Evolutionary conservation across 768 basidiomycete species (phyloP).

Genomic region (Mrakia gelida): DNA sequence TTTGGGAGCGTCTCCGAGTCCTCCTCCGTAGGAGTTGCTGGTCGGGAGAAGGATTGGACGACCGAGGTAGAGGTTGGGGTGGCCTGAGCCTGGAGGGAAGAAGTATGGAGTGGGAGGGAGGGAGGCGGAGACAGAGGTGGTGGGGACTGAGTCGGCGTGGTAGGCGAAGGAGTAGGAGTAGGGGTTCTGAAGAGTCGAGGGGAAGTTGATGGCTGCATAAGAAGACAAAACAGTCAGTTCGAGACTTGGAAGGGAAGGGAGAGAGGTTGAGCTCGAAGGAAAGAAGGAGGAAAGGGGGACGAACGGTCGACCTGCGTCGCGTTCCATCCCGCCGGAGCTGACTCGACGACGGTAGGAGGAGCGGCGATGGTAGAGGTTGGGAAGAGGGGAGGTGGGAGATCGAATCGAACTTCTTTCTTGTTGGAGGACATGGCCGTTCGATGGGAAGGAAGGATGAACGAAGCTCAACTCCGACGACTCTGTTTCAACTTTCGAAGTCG

Average conservation of each 20-base stretch:
- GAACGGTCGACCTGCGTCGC: background rate
- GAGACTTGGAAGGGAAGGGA: background rate
- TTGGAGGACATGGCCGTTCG: background rate
- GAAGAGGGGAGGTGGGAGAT: background rate
- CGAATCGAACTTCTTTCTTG: background rate
- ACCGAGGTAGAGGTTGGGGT: background rate
- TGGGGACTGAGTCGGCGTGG: background rate
- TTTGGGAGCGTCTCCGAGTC: background rate
- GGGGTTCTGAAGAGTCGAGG: background rate
- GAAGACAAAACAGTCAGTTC: background rate
- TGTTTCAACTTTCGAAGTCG: background rate
- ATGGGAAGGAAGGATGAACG: background rate
- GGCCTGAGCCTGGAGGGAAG: background rate
- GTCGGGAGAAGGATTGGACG: background rate
- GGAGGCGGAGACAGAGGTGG: background rate
- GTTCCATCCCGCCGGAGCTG: background rate
- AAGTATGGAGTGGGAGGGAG: background rate
- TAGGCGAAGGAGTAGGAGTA: background rate
- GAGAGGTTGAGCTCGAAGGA: background rate
- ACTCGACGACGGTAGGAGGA: too few species aligned
- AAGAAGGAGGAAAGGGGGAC: background rate
- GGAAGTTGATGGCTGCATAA: background rate
- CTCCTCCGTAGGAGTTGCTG: background rate
- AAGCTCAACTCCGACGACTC: background rate
- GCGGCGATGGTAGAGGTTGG: background rate